Evolutionary conservation across 1,284 basidiomycete genomes (phyloP), one percentile per base, ranked within the genome.

Genomic region (Sporisorium graminicola): DNA sequence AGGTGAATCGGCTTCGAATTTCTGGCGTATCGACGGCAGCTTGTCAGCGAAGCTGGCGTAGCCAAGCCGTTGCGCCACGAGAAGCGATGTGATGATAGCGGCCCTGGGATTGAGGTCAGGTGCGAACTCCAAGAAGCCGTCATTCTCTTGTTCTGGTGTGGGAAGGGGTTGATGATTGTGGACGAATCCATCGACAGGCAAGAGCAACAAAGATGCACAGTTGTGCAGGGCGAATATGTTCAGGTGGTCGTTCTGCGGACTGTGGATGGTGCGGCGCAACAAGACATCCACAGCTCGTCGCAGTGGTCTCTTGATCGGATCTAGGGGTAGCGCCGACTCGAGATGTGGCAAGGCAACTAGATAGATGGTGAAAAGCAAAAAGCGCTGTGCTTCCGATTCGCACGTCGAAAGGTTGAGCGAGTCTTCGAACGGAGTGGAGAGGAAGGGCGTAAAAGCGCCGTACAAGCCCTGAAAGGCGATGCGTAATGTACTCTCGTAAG

Each of bases 171-270:
- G 63, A 40, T 26, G 9, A 9, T 67, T 43, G 3, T 64, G 55
- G 13, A 60, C 73, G 22, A 76, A 46, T 3, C 68, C 73, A 18
- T 76, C 73, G 16, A 71, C 61, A 6, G 73, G 73, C 26, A 65
- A 33, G 10, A 76, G 73, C 42, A 76, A 33, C 24, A 71, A 61
- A 24, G 68, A 58, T 18, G 73, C 73, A 24, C 73, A 76, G 27
- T 47, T 62, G 55, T 76, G 65, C 27, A 76, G 31, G 0, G 73
- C 73, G 40, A 71, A 66, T 40, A 76, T 76, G 68, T 66, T 71
- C 54, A 71, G 61, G 20, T 67, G 57, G 43, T 76, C 73, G 50
- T 40, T 71, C 26, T 51, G 20, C 2, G 68, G 46, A 14, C 22
- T 58, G 35, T 68, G 73, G 20, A 76, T 55, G 13, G 68, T 60